Evolutionary conservation across 2,329 filamentous ascomycete genomes (phyloP), one percentile per base, ranked within the genome.

Genomic region (Phialemoniopsis sp.): DNA sequence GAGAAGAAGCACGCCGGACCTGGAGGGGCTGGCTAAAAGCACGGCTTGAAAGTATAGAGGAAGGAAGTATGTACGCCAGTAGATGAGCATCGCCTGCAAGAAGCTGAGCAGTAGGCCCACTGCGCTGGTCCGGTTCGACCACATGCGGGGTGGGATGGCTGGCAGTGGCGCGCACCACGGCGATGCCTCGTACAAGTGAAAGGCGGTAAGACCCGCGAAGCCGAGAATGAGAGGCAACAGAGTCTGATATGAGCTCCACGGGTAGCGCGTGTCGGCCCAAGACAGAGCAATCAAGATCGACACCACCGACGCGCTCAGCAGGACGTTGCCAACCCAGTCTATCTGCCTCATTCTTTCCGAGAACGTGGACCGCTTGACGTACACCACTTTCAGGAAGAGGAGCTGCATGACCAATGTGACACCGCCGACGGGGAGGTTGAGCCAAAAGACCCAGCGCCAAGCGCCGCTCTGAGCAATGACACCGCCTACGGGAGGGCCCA

Each of bases 31-130:
- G 4, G 54, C 46, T 2, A 50, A 35, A 3, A 52, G 51, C 0
- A 72, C 62, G 1, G 54, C 59, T 39, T 72, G 66, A 47, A 72
- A 70, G 46, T 68, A 73, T 8, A 72, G 47, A 0, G 68, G 66
- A 2, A 71, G 40, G 45, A 68, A 71, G 51, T 59, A 65, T 19
- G 59, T 45, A 8, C 52, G 41, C 57, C 63, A 66, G 35, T 56
- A 58, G 2, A 55, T 43, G 9, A 66, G 46, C 5, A 67, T 41
- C 4, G 55, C 53, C 31, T 65, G 55, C 3, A 70, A 37, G 38
- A 70, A 65, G 2, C 58, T 63, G 10, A 58, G 43, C 4, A 56
- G 37, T 36, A 60, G 62, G 1, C 50, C 50, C 12, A 59, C 47
- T 2, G 46, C 30, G 0, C 49, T 57, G 1, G 70, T 75, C 1